A percentile compares a stretch with the other conserved stretches of the same genome.
phyloP scores from a whole-genome alignment of 768 basidiomycete species.

The Termitomyces sp. region DNA sequence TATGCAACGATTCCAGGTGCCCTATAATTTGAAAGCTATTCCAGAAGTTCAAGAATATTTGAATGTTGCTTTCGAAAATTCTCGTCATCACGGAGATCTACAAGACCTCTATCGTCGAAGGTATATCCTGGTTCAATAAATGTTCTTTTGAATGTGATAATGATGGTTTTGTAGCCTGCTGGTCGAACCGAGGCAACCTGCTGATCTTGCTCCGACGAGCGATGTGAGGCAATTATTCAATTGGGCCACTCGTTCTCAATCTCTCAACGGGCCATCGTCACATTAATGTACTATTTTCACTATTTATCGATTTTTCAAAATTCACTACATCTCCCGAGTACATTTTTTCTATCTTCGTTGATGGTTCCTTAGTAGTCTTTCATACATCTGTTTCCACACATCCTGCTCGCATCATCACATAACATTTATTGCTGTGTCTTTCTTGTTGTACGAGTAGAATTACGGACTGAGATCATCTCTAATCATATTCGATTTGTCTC shows the following conservation, averaged over 20 bases:
- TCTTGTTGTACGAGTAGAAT: slow-evolving; percentile 13
- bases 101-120: slow-evolving; percentile 84
- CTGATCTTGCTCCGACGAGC: slow-evolving; percentile 55
- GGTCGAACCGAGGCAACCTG: slow-evolving; percentile 78
- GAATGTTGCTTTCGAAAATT: slow-evolving; percentile 64
- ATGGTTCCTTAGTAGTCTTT: slow-evolving; percentile 12
- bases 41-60: slow-evolving; percentile 85
- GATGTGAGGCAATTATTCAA: slow-evolving; percentile 78
- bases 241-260: slow-evolving; percentile 65
- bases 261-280: slow-evolving; percentile 21
- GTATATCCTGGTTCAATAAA: slow-evolving; percentile 43
- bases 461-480: slow-evolving; percentile 12
- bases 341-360: slow-evolving; percentile 13
- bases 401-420: slow-evolving; percentile 9
- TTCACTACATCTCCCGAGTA: slow-evolving; percentile 12
- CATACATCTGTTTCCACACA: slow-evolving; percentile 11
- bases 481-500: slow-evolving; percentile 8
- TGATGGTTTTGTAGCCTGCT: slow-evolving; percentile 46
- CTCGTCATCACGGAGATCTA: slow-evolving; percentile 73
- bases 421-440: slow-evolving; percentile 17
- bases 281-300: slow-evolving; percentile 46
- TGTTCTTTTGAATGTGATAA: slow-evolving; percentile 15
- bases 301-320: slow-evolving; percentile 6
- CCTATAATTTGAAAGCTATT: slow-evolving; percentile 83
- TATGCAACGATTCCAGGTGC: slow-evolving; percentile 88